These are phyloP conservation scores for Pestalotiopsis sp. DNA, from an alignment of 2,329 filamentous ascomycete species.

Conservation along the genomic window DNA sequence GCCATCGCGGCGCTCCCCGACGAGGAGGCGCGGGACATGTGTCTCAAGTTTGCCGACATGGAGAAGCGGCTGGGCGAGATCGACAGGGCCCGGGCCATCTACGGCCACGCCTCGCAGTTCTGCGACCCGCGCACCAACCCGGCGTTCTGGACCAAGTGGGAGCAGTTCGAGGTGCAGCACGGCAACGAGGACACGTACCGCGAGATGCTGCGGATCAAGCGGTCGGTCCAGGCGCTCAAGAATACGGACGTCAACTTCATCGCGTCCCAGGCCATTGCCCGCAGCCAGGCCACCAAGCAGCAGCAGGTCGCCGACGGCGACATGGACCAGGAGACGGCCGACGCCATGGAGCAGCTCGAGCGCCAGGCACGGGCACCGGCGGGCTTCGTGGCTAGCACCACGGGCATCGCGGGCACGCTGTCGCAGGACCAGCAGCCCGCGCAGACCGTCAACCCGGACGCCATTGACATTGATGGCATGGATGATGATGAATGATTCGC, in stretches of 20 bases:
- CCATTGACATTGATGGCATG: slow-evolving; percentile 77
- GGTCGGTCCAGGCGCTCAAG: slow-evolving; percentile 96
- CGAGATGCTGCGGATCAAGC: slow-evolving; percentile 97
- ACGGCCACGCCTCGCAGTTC: slow-evolving; percentile 95
- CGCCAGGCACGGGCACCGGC: slow-evolving; percentile 84
- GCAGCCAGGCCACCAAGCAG: slow-evolving; percentile 64
- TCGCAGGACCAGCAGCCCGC: slow-evolving; percentile 41
- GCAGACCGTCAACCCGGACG: slow-evolving; percentile 75
- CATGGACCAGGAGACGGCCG: slow-evolving; percentile 57
- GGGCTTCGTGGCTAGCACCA: slow-evolving; percentile 89
- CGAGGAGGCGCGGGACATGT: slow-evolving; percentile 94
- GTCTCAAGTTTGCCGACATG: slow-evolving; percentile 98
- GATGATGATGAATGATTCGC: slow-evolving; percentile 53
- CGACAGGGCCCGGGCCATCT: slow-evolving; percentile 92
- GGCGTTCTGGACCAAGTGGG: slow-evolving; percentile 95
- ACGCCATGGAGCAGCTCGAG: slow-evolving; percentile 90
- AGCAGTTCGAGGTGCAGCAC: slow-evolving; percentile 94
- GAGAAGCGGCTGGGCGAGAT: slow-evolving; percentile 90
- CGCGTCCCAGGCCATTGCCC: slow-evolving; percentile 88
- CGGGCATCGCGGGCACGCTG: slow-evolving; percentile 68
- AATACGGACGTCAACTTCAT: slow-evolving; percentile 99
- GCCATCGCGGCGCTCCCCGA: slow-evolving; percentile 94
- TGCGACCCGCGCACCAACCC: slow-evolving; percentile 91
- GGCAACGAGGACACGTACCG: slow-evolving; percentile 99
- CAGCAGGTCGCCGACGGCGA: slow-evolving; percentile 35